Percentiles rank a stretch among this genome's conserved stretches.
Evolutionary conservation across 2,329 filamentous ascomycete species (phyloP).

Genomic region (Phaeosphaeria sp.): DNA sequence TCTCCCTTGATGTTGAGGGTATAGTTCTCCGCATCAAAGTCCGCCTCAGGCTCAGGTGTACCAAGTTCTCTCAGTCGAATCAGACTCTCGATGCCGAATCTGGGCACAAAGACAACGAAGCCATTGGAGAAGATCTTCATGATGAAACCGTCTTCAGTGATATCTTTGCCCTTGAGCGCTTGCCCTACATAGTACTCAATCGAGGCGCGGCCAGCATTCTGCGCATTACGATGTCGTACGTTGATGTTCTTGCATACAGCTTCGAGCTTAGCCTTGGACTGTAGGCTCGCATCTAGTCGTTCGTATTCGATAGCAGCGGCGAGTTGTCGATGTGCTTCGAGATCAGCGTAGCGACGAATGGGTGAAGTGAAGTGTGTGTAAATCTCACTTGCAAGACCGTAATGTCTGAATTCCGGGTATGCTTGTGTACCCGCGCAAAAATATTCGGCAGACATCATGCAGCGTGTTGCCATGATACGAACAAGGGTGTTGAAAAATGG

Average conservation of each 20-base stretch:
- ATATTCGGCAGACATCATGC: constrained; percentile 99
- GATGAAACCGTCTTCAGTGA: constrained; percentile 90
- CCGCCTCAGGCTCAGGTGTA: constrained; percentile 75
- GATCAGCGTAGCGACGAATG: constrained; percentile 96
- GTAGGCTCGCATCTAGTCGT: constrained; percentile 78
- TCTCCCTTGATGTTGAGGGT: constrained; percentile 67
- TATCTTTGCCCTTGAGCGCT: constrained; percentile 77
- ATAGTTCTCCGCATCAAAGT: constrained; percentile 87
- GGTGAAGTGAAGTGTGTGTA: constrained; percentile 99
- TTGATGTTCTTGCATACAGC: constrained; percentile 99
- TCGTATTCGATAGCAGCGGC: constrained; percentile 96
- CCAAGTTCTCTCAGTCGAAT: constrained; percentile 86
- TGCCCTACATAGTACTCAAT: constrained; percentile 99
- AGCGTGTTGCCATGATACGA: constrained; percentile 95
- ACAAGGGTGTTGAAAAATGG: constrained; percentile 99
- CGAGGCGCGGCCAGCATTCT: constrained; percentile 90
- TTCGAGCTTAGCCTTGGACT: constrained; percentile 84
- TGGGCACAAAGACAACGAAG: constrained; percentile 92
- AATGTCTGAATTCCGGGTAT: constrained; percentile 94
- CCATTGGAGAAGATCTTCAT: constrained; percentile 98
- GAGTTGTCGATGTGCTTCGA: constrained; percentile 91
- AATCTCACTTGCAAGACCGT: constrained; percentile 93
- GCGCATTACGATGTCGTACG: constrained; percentile 93
- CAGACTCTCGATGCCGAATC: constrained; percentile 93
- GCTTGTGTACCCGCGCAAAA: constrained; percentile 94